Evolutionary conservation across 192 early-diverging fungal species (phyloP).

Genomic region (Dispira simplex): DNA sequence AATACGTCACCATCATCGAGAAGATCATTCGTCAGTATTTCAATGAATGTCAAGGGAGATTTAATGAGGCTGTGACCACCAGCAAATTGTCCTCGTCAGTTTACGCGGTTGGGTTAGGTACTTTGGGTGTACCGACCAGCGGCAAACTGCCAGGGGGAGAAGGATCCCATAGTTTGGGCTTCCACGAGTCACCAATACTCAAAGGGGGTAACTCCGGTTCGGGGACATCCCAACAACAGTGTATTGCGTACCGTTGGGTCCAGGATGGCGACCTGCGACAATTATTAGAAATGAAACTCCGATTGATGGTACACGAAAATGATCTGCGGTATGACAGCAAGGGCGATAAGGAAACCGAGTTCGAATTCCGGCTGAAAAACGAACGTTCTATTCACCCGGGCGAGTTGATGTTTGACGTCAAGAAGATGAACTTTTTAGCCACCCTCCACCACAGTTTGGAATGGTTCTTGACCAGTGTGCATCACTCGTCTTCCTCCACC

Average conservation of each 20-base stretch:
- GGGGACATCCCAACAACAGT: not conserved
- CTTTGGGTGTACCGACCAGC: not conserved
- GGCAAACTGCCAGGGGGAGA: not conserved
- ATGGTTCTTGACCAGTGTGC: slow-evolving; percentile 24
- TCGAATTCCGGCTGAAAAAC: slow-evolving; percentile 62
- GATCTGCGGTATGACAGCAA: slow-evolving; percentile 7
- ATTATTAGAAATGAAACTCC: slow-evolving; percentile 31
- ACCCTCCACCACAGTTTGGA: slow-evolving; percentile 75
- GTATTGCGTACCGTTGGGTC: slow-evolving; percentile 42
- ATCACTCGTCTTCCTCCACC: not conserved
- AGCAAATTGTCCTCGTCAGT: not conserved
- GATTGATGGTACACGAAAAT: slow-evolving; percentile 15
- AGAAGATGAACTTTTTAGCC: slow-evolving; percentile 53
- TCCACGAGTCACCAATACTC: too few species aligned
- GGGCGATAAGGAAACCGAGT: slow-evolving; percentile 46
- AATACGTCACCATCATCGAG: slow-evolving; percentile 57
- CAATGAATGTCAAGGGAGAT: slow-evolving; percentile 48
- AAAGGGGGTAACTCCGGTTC: not conserved
- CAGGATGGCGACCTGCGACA: slow-evolving; percentile 37
- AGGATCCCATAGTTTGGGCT: too few species aligned
- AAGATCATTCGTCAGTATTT: slow-evolving; percentile 43
- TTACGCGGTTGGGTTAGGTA: not conserved
- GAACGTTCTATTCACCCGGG: slow-evolving; percentile 57
- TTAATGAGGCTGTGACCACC: slow-evolving; percentile 11
- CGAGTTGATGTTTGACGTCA: slow-evolving; percentile 77